A percentile compares a stretch with the other conserved stretches of the same genome.
phyloP scores from a whole-genome alignment of 228 moss, liverwort and hornwort species.

The Sphagnum fallax region DNA sequence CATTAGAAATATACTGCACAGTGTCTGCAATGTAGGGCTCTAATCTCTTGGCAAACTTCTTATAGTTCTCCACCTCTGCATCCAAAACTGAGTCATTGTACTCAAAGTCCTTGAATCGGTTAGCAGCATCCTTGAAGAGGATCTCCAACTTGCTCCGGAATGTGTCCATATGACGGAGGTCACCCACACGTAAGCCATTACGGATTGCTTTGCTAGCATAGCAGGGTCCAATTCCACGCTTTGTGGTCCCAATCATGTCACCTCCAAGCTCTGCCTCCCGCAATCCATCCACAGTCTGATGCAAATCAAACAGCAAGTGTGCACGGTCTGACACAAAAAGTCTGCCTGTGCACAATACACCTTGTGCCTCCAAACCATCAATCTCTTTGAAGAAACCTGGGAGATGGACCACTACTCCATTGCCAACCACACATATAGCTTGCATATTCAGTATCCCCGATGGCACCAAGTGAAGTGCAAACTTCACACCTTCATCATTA shows the following conservation, averaged over 20 bases:
- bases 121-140: slow-evolving; percentile 72
- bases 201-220: slow-evolving; percentile 95
- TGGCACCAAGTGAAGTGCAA: slow-evolving; percentile 87
- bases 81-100: slow-evolving; percentile 54
- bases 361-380: slow-evolving; percentile 58
- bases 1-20: slow-evolving; percentile 69
- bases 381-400: slow-evolving; percentile 95
- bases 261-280: slow-evolving; percentile 85
- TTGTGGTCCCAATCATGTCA: slow-evolving; percentile 90
- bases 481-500: slow-evolving; percentile 82
- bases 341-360: slow-evolving; percentile 70
- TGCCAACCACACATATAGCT: slow-evolving; percentile 84
- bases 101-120: slow-evolving; percentile 68
- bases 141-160: slow-evolving; percentile 79
- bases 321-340: slow-evolving; percentile 95
- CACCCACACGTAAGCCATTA: slow-evolving; percentile 86
- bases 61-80: slow-evolving; percentile 73
- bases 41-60: slow-evolving; percentile 52
- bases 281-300: slow-evolving; percentile 69
- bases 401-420: slow-evolving; percentile 94
- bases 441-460: slow-evolving; percentile 91
- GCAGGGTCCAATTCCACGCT: slow-evolving; percentile 96
- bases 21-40: slow-evolving; percentile 87
- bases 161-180: slow-evolving; percentile 64
- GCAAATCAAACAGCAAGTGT: slow-evolving; percentile 79